Base-by-base conservation (phyloP, 2,329 filamentous ascomycete genomes). In the Penicillium psychrosexuale region DNA sequence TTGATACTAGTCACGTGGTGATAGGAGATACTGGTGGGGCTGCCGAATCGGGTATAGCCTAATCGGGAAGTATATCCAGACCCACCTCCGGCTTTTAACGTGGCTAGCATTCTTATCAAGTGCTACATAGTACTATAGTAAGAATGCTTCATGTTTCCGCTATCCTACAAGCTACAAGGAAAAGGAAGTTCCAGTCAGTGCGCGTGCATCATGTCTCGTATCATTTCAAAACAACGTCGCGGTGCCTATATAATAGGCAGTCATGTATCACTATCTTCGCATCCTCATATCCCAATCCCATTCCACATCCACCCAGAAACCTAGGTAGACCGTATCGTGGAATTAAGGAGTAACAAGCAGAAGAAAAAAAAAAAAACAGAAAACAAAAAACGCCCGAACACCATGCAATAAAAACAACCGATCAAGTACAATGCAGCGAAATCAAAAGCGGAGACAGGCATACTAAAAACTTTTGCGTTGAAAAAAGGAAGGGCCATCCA, bases 401-500 rank as follows among this genome's bases (percentile, higher is more conserved):
- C 65, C 65, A 66, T 66, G 63, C 63, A 62, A 53, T 46, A 56
- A 31, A 55, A 19, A 53, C 17, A 45, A 48, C 38, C 40, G 28
- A 57, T 37, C 37, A 55, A 46, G 31, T 47, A 42, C 56, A 51
- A 61, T 61, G 58, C 57, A 61, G 51, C 42, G 42, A 55, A 40
- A 55, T 47, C 40, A 37, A 59, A 33, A 53, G 44, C 46, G 42
- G 59, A 61, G 58, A 59, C 59, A 45, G 48, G 53, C 52, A 30
- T 45, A 63, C 57, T 65, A 61, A 59, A 63, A 63, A 51, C 42
- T 61, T 59, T 64, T 62, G 52, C 45, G 38, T 31, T 47, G 33
- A 43, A 60, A 60, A 57, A 49, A 19, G 19, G 37, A 42, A 44
- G 55, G 38, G 46, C 62, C 55, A 57, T 61, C 49, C 30, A 31